A percentile compares a stretch with the other conserved stretches of the same genome.
phyloP scores from a whole-genome alignment of 306 rosid genomes.

The Pyrus betulifolia region DNA sequence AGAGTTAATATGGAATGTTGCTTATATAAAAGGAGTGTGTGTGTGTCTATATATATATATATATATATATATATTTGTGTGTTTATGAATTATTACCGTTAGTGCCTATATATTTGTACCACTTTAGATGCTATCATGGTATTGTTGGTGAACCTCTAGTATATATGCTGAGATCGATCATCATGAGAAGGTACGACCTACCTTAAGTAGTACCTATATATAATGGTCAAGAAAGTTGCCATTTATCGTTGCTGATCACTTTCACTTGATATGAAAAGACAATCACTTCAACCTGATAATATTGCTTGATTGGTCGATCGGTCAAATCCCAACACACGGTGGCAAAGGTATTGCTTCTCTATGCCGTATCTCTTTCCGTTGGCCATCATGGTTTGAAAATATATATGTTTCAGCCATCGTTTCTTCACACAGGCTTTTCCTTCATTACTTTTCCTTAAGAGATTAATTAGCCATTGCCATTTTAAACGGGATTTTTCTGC shows the following conservation, averaged over 20 bases:
- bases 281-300: not conserved
- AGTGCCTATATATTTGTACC: not conserved
- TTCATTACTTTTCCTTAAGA: not conserved
- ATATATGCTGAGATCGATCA: not conserved
- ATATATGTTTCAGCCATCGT: not conserved
- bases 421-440: not conserved
- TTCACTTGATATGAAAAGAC: conserved; percentile 14
- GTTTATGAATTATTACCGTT: not conserved
- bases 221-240: conserved; percentile 39
- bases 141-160: not conserved
- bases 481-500: no score
- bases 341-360: conserved; percentile 30
- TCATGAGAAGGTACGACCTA: conserved; percentile 6
- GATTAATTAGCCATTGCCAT: not conserved
- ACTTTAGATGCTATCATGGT: not conserved
- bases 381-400: not conserved
- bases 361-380: conserved; percentile 32
- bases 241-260: conserved; percentile 17
- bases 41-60: no score
- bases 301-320: conserved; percentile 22
- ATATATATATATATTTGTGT: not conserved
- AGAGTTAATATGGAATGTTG: not conserved
- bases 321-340: conserved; percentile 14
- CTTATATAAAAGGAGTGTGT: not conserved
- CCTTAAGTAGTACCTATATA: not conserved